Evolutionary conservation across 2,329 filamentous ascomycete genomes (phyloP), one percentile per base, ranked within the genome.

Genomic region (Colletotrichum chlorophyti): DNA sequence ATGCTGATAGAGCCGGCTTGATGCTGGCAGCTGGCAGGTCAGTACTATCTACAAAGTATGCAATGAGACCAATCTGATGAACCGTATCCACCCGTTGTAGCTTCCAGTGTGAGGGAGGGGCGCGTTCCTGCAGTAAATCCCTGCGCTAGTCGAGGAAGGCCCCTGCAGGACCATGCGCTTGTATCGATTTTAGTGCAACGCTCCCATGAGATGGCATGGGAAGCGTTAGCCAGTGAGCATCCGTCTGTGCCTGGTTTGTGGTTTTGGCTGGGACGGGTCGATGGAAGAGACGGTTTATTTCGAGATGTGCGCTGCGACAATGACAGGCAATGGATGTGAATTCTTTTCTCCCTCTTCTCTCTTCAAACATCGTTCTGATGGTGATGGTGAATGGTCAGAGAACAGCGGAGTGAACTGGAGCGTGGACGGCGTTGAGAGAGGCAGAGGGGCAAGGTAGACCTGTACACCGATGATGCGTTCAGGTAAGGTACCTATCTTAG

Each of bases 81-180:
- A 49, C 55, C 31, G 29, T 49, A 15, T 23, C 54, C 54, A 48
- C 50, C 26, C 21, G 15, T 10, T 48, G 40, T 26, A 53, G 49
- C 55, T 29, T 27, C 31, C 21, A 24, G 14, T 31, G 37, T 35
- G n/a, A 34, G 24, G 51, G 38, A 60, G 60, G 52, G 52, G 60
- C 58, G 58, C 58, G 60, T 63, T 63, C 60, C 60, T 63, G 58
- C 58, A 60, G 50, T 34, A 43, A 46, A 61, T 51, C 60, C 50
- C 24, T 51, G 60, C 55, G 35, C 35, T 48, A 48, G 41, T 32
- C 58, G 27, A 46, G 58, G 58, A 34, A 11, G 21, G 32, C 40
- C 58, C 58, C 42, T 60, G 58, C 47, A 47, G n/a, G 19, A 42
- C 45, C 27, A 42, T 60, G 41, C 41, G 31, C 29, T 49, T 43